Evolutionary conservation across 768 basidiomycete genomes (phyloP).

Genomic region (Leucosporidium creatinivorum): DNA sequence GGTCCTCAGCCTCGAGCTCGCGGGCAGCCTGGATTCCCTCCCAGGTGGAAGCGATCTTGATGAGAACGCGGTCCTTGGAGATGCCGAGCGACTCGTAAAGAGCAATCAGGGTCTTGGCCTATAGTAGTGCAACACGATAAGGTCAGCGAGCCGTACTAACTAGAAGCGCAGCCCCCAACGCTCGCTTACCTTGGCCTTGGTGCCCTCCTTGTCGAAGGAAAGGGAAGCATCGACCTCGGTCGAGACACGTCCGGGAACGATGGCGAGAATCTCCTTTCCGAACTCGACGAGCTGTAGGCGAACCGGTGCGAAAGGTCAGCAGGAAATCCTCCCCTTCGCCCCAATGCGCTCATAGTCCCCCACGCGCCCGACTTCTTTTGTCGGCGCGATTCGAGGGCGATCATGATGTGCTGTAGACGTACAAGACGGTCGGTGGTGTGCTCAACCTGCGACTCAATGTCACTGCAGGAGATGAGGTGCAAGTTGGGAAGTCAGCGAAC

Average conservation of each 20-base stretch:
- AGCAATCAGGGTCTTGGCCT: slow-evolving; percentile 64
- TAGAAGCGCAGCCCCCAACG: too few species aligned
- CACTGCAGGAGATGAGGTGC: slow-evolving; percentile 32
- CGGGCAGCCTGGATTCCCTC: slow-evolving; percentile 99
- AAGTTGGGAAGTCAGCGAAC: not conserved
- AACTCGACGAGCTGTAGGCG: slow-evolving; percentile 79
- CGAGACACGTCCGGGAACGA: slow-evolving; percentile 97
- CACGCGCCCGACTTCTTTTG: not conserved
- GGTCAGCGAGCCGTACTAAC: too few species aligned
- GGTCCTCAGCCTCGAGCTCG: slow-evolving; percentile 82
- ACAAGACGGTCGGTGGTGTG: slow-evolving; percentile 84
- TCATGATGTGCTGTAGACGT: slow-evolving; percentile 38
- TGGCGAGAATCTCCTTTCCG: slow-evolving; percentile 85
- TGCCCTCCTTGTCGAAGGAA: slow-evolving; percentile 89
- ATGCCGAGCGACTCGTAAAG: slow-evolving; percentile 93
- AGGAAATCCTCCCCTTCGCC: not conserved
- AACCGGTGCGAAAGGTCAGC: not conserved
- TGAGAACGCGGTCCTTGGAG: slow-evolving; percentile 85
- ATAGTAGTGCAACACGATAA: slow-evolving; percentile 8
- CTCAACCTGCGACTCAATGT: slow-evolving; percentile 65
- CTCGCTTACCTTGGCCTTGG: slow-evolving; percentile 66
- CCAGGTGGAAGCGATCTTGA: slow-evolving; percentile 99
- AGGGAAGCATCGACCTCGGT: slow-evolving; percentile 98
- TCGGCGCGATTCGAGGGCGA: not conserved
- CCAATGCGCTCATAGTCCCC: not conserved